phyloP scores from a whole-genome alignment of 345 rosid species.

The Chamaenerion angustifolium region DNA sequence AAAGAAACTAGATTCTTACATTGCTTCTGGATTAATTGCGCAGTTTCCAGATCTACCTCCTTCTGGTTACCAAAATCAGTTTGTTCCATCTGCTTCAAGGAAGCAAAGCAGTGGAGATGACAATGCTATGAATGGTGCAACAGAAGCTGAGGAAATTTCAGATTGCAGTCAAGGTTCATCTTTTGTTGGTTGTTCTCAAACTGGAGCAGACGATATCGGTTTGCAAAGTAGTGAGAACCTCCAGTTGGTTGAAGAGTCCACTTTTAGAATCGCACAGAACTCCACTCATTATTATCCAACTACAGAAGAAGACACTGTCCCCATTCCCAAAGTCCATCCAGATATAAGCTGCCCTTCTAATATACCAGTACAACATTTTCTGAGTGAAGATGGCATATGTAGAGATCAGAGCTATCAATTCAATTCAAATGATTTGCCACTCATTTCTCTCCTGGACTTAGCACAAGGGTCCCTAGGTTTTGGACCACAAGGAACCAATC shows the following conservation, averaged over 20 bases:
- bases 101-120: conserved; percentile 63
- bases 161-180: conserved; percentile 85
- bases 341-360: conserved; percentile 42
- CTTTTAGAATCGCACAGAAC: conserved; percentile 36
- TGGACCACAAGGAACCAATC: conserved; percentile 27
- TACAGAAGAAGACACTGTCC: conserved; percentile 32
- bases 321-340: conserved; percentile 43
- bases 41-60: conserved; percentile 47
- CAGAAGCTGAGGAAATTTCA: conserved; percentile 64
- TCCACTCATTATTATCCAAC: conserved; percentile 38
- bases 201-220: conserved; percentile 31
- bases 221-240: conserved; percentile 32
- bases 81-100: conserved; percentile 48
- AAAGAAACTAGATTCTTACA: conserved; percentile 88
- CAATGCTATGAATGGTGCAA: conserved; percentile 30
- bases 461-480: conserved; percentile 35
- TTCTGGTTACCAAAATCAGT: conserved; percentile 35
- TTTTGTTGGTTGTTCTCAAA: conserved; percentile 42
- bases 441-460: conserved; percentile 34
- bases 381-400: conserved; percentile 24
- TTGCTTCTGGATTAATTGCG: conserved; percentile 79
- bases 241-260: conserved; percentile 31
- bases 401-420: conserved; percentile 29
- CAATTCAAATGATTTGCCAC: conserved; percentile 27
- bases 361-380: conserved; percentile 23